Evolutionary conservation across 306 rosid species (phyloP), one percentile per base, ranked within the genome.

Genomic region (Ormosia semicastrata): DNA sequence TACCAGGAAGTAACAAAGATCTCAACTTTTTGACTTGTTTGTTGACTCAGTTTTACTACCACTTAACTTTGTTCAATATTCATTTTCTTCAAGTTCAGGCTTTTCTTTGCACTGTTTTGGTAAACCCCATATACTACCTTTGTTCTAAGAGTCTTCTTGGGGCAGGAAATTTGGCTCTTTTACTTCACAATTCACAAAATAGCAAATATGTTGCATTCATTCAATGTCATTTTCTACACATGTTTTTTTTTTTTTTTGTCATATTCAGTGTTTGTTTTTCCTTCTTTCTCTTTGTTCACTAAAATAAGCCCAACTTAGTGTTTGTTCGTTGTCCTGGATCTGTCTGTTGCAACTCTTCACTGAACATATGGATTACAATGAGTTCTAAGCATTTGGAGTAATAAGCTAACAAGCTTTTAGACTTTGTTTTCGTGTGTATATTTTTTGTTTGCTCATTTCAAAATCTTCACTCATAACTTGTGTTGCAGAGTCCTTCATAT

Each of bases 401-500:
- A 14, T 34, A 59, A 29, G 80, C 65, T 46, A 58, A 40, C 58
- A 59, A 5, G 64, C 73, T 47, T 40, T 81, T 36, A 66, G 39
- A 37, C 44, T 67, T 1, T 56, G 67, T 53, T 82, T 71, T 60
- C n/a, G 3, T 78, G 60, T 78, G 72, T 5, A n/a, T 70, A 24
- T 24, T 24, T 24, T 41, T 85, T 84, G 71, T 41, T 65, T 72
- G 7, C 59, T 71, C 41, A 1, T 60, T 83, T 84, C 18, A 62
- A 66, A 77, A n/a, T 34, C 37, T 78, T n/a, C 75, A 59, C 24
- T 34, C 47, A 3, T 77, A 8, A 44, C 68, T 81, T 71, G 57
- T 83, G 71, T 11, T 73, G 86, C 91, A 96, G 99, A 90, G 89
- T 85, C 89, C 89, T 18, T 85, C 90, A 60, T 87, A 89, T 80